phyloP scores from a whole-genome alignment of 148 eudicot species.

The Simmondsia chinensis region DNA sequence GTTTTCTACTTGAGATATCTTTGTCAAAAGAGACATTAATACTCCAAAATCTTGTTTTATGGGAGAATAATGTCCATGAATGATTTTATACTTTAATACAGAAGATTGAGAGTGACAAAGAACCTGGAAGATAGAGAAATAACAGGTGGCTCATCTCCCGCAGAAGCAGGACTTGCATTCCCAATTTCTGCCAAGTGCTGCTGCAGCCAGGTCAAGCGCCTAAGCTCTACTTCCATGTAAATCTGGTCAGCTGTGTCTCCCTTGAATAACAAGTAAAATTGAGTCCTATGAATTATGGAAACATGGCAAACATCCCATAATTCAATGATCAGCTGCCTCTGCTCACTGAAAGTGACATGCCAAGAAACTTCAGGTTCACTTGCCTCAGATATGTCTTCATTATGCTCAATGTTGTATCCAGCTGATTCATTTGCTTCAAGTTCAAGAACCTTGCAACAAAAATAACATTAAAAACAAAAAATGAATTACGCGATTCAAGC shows the following conservation, averaged over 20 bases:
- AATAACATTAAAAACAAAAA: no score
- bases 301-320: slow-evolving; percentile 79
- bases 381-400: slow-evolving; percentile 27
- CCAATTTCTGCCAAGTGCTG: slow-evolving; percentile 74
- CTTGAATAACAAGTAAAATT: slow-evolving; percentile 70
- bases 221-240: slow-evolving; percentile 82
- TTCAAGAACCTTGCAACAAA: slow-evolving; percentile 43
- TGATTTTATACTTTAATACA: not conserved
- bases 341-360: slow-evolving; percentile 57
- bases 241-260: slow-evolving; percentile 84
- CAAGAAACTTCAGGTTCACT: slow-evolving; percentile 53
- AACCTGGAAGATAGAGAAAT: slow-evolving; percentile 78
- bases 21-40: no score
- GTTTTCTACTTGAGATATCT: no score
- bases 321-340: slow-evolving; percentile 78
- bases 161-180: slow-evolving; percentile 59
- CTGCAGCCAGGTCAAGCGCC: slow-evolving; percentile 80
- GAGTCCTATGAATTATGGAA: slow-evolving; percentile 87
- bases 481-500: no score
- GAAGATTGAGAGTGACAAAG: not conserved
- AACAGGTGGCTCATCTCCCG: slow-evolving; percentile 56
- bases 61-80: no score
- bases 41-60: no score
- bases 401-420: slow-evolving; percentile 37
- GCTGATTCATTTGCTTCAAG: slow-evolving; percentile 68